Percentiles rank a stretch among this genome's conserved stretches.
phyloP scores from a whole-genome alignment of 371 early-diverging fungal species.

The Massospora cicadina region DNA sequence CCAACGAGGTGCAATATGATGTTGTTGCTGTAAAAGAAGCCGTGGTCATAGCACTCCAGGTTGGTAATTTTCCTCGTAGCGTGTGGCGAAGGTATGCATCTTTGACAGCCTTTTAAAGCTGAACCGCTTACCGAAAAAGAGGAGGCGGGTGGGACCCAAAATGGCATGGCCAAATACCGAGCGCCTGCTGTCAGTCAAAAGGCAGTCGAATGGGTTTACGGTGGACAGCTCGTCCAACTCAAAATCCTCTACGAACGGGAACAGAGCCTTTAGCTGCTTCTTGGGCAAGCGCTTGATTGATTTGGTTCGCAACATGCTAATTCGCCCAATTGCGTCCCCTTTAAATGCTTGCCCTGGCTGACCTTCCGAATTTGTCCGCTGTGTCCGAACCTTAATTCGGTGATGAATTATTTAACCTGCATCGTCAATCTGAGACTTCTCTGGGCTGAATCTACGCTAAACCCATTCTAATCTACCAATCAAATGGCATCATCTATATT shows the following conservation, averaged over 20 bases:
- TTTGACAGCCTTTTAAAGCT: neutral
- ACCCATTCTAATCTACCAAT: too few relatives aligned
- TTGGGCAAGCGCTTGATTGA: too few relatives aligned
- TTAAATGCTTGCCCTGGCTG: too few relatives aligned
- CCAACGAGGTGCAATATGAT: neutral
- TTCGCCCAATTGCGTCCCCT: too few relatives aligned
- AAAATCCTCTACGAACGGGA: neutral
- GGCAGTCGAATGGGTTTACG: neutral
- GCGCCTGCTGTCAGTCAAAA: neutral
- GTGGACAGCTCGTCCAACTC: neutral
- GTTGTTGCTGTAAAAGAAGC: neutral
- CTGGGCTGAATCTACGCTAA: too few relatives aligned
- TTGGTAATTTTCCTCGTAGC: neutral
- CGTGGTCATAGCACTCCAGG: neutral
- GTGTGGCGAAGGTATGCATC: neutral
- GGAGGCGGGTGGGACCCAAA: neutral
- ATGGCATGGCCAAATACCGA: neutral
- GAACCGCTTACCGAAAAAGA: neutral
- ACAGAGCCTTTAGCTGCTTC: neutral
- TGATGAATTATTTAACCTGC: too few relatives aligned
- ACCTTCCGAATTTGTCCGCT: too few relatives aligned
- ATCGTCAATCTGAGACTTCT: too few relatives aligned
- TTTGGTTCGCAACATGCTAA: too few relatives aligned
- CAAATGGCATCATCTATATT: too few relatives aligned
- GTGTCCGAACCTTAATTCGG: too few relatives aligned